phyloP scores from a whole-genome alignment of 1,284 basidiomycete genomes.

The Fomitopsis schrenkii region DNA sequence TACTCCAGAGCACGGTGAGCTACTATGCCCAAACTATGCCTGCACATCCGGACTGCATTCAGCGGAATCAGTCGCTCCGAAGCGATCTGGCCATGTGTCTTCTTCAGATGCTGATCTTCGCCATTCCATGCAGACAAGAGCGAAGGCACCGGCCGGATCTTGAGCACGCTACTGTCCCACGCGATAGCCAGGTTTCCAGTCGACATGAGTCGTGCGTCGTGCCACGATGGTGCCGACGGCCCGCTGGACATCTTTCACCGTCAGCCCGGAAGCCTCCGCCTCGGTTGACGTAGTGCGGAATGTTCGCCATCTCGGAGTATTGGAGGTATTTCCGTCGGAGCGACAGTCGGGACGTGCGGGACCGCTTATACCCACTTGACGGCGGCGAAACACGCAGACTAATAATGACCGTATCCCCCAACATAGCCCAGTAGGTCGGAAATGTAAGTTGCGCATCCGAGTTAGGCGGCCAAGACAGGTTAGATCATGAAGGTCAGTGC shows the following conservation, averaged over 20 bases:
- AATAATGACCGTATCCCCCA: background rate
- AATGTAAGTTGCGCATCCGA: background rate
- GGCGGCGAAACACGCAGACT: background rate
- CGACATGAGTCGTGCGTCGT: background rate
- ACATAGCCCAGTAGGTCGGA: background rate
- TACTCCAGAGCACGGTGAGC: background rate
- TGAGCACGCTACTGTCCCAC: background rate
- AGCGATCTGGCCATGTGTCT: background rate
- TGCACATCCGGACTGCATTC: background rate
- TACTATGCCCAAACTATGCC: background rate
- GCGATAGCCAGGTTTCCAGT: background rate
- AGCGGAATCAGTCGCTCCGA: background rate
- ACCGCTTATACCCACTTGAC: background rate
- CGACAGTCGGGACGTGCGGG: background rate
- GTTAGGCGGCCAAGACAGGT: background rate
- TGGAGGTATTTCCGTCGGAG: background rate
- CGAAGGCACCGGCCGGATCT: constrained; percentile 3
- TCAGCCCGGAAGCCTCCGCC: background rate
- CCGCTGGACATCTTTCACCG: background rate
- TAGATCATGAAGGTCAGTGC: background rate
- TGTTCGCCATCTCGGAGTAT: background rate
- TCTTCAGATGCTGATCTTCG: background rate
- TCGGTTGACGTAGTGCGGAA: background rate
- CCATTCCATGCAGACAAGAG: background rate
- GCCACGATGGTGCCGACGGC: background rate